Conservation (phyloP, 2,329 filamentous ascomycete species). For the Aphanocladium album region DNA sequence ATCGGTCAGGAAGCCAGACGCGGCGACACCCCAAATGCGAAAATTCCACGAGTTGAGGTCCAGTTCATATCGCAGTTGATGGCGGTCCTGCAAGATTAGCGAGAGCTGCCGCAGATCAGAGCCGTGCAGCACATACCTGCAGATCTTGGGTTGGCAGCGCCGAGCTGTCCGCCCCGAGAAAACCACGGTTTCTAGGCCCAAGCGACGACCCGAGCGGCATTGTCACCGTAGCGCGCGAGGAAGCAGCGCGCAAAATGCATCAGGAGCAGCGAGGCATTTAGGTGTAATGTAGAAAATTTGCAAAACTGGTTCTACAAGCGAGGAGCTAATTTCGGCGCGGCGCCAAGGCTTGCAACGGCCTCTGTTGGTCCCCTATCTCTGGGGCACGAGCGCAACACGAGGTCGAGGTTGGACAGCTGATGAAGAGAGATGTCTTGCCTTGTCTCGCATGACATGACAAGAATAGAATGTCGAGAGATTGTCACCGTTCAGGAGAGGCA, state of each 20-base stretch:
- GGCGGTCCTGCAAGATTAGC: constrained; percentile 37
- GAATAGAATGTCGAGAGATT: background rate
- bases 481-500: constrained; percentile 2
- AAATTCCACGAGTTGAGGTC: constrained; percentile 52
- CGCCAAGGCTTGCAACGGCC: background rate
- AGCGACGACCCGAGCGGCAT: constrained; percentile 28
- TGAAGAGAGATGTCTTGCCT: background rate
- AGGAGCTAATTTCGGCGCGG: constrained; percentile 6
- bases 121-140: constrained; percentile 33
- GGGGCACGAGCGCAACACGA: background rate
- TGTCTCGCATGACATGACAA: constrained; percentile 6
- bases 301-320: background rate
- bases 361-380: constrained; percentile 1
- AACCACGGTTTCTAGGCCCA: constrained; percentile 42
- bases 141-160: constrained; percentile 44
- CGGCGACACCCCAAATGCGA: constrained; percentile 50
- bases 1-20: constrained; percentile 49
- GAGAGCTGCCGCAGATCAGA: background rate
- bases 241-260: background rate
- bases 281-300: constrained; percentile 1
- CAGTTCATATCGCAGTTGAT: constrained; percentile 48
- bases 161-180: constrained; percentile 46
- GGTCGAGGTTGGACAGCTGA: background rate
- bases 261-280: background rate
- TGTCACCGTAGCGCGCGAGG: background rate